Base-by-base conservation (phyloP, 495 filamentous ascomycete genomes). In the Penicillium subrubescens region DNA sequence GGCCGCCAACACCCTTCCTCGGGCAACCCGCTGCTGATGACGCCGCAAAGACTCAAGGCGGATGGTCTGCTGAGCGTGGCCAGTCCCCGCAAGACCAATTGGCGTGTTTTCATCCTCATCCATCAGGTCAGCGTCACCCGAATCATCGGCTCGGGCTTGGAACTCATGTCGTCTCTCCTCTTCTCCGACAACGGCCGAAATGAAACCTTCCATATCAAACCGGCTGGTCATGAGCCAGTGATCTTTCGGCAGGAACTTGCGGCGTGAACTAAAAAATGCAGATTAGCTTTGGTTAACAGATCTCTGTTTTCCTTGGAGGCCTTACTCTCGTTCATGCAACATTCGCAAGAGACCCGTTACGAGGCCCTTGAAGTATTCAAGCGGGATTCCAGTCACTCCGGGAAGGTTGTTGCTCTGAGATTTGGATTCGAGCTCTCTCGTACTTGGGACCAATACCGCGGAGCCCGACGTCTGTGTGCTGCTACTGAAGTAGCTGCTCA, bases 201-300 rank as follows among this genome's bases (percentile, higher is more conserved):
- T 94, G 66, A 99, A 97, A 0, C 89, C 87, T 46, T 92, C 89
- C 92, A 97, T 96, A 68, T 97, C 90, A 66, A 98, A 93, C 19
- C 88, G 89, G 33, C 87, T 87, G 1, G 90, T 96, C 95, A 98
- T 97, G 39, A 99, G 80, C 95, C 96, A 99, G 68, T 97, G 94
- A 31, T 88, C 85, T 34, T 83, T 75, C 2, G 92, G 89, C 33
- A 97, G 79, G 68, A 98, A 98, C 34, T 85, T 89, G 19, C 94
- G 85, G 48, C 95, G 82, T 19, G 95, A 99, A 77, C 84, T 87
- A 61, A 19, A 59, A 5, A 15, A 12, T 17, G 6, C 15, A 43
- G 2, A 37, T n/a, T 34, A 33, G n/a, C 27, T 37, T 48, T 19
- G 19, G 17, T 34, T 46, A 21, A 60, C 63, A 71, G 66, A 62